These are phyloP conservation scores for Primulina eburnea DNA, from an alignment of 257 asterid genomes.

Conservation along the genomic window DNA sequence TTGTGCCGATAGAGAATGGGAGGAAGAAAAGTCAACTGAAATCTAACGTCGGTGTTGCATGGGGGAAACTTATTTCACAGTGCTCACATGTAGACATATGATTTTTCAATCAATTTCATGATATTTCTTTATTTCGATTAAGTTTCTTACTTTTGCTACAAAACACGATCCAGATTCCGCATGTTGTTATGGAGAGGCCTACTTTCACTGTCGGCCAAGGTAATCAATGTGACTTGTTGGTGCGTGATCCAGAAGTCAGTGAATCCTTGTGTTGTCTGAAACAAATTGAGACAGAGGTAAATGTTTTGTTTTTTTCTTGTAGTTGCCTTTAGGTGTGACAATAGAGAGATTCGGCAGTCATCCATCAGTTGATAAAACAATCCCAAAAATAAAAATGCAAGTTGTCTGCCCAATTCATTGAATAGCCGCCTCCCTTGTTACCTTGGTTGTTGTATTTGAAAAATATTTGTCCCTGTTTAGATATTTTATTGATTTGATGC, in stretches of 20 bases:
- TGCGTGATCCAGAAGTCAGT: slow-evolving; percentile 65
- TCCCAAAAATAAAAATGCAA: background rate
- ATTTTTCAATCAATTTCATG: slow-evolving; percentile 2
- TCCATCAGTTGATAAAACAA: background rate
- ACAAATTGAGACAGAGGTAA: slow-evolving; percentile 66
- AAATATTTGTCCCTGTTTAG: background rate
- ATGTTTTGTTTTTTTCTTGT: slow-evolving; percentile 15
- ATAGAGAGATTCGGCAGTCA: background rate
- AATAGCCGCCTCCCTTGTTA: background rate
- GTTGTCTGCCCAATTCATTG: background rate
- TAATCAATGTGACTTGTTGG: slow-evolving; percentile 51
- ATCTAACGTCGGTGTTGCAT: slow-evolving; percentile 54
- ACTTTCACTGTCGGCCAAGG: slow-evolving; percentile 27
- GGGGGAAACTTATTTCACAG: slow-evolving; percentile 88
- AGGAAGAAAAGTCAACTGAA: slow-evolving; percentile 56
- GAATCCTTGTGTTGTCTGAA: slow-evolving; percentile 66
- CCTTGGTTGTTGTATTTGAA: background rate
- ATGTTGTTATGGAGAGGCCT: slow-evolving; percentile 55
- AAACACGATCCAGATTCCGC: slow-evolving; percentile 51
- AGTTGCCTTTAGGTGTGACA: background rate
- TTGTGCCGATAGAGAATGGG: slow-evolving; percentile 30
- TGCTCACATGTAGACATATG: slow-evolving; percentile 51
- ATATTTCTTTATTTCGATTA: background rate
- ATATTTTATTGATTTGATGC: background rate
- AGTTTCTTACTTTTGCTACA: background rate